phyloP scores from a whole-genome alignment of 164 flowering plant genomes.

The Macadamia tetraphylla region DNA sequence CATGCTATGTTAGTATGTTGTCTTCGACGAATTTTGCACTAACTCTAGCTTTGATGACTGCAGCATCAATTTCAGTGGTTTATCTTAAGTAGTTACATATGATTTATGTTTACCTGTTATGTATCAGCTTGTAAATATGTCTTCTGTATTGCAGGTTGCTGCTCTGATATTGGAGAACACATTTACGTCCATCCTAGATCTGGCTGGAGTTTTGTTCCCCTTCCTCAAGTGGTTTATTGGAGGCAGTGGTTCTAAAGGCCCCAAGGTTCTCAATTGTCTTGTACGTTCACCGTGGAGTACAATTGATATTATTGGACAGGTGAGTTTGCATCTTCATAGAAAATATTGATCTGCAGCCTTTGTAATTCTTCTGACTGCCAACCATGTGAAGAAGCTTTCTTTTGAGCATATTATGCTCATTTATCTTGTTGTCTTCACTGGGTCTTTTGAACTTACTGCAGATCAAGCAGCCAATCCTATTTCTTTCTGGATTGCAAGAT shows the following conservation, averaged over 20 bases:
- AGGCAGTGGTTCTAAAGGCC: slow-evolving; percentile 69
- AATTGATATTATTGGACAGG: slow-evolving; percentile 79
- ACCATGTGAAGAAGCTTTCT: too few relatives aligned
- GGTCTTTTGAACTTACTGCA: slow-evolving; percentile 23
- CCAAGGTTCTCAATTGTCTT: slow-evolving; percentile 63
- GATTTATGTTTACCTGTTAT: too few relatives aligned
- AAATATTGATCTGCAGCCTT: not conserved
- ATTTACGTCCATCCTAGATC: slow-evolving; percentile 91
- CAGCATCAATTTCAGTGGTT: too few relatives aligned
- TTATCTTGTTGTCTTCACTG: too few relatives aligned
- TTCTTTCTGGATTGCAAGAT: slow-evolving; percentile 91
- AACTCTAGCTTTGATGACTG: too few relatives aligned
- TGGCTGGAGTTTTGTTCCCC: slow-evolving; percentile 95
- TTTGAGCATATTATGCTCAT: too few relatives aligned
- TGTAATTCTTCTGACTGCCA: too few relatives aligned
- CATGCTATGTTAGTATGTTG: too few relatives aligned
- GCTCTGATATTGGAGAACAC: slow-evolving; percentile 91
- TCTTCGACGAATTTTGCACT: too few relatives aligned
- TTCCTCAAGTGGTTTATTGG: slow-evolving; percentile 94
- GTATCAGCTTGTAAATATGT: too few relatives aligned
- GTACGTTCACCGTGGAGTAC: slow-evolving; percentile 98
- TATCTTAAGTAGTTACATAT: too few relatives aligned
- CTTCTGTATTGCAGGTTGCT: slow-evolving; percentile 47
- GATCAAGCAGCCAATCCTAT: slow-evolving; percentile 85
- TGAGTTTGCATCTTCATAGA: slow-evolving; percentile 21